Evolutionary conservation across 192 early-diverging fungal genomes (phyloP), one percentile per base, ranked within the genome.

Genomic region (Umbelopsis ramanniana): DNA sequence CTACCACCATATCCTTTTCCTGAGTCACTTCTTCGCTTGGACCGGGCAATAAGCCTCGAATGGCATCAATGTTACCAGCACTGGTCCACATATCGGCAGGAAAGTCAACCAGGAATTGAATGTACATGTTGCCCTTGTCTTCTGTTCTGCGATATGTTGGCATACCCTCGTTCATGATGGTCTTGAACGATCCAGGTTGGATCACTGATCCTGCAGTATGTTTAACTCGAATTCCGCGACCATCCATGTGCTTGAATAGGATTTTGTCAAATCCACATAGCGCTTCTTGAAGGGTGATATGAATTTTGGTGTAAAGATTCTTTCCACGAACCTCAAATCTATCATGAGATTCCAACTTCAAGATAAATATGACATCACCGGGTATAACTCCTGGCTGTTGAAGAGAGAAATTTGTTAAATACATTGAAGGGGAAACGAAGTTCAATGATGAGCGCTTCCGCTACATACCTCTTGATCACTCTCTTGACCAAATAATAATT

Each of bases 21-120:
- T 19, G 0, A 3, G 2, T n/a, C 33, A 19, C 4, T 19, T 29
- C 11, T 3, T 38, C 14, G 9, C 35, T 63, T 37, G 57, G 33
- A 4, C 57, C 17, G n/a, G 57, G 57, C 15, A 63, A 29, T 17
- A 63, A 17, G 33, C 17, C 35, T 37, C 57, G 57, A n/a, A 63
- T 3, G 4, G 35, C 15, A 37, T 63, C 86, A 78, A 96, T 87
- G 53, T 89, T 82, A 70, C 85, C 83, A 50, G 86, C 79, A 19
- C 83, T 73, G 54, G 90, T 83, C 90, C 92, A 96, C 87, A 94
- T 91, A 66, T 85, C 60, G 29, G 69, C 17, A 5, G 97, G 97
- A 91, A 98, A 98, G 68, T 87, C 87, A 72, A 98, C 86, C 52
- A 91, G 90, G 77, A 98, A 97, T 74, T 92, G 91, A 79, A 97